These are phyloP conservation scores for Drechslerella coelobrocha DNA, from an alignment of 2,329 filamentous ascomycete species.

Conservation along the genomic window DNA sequence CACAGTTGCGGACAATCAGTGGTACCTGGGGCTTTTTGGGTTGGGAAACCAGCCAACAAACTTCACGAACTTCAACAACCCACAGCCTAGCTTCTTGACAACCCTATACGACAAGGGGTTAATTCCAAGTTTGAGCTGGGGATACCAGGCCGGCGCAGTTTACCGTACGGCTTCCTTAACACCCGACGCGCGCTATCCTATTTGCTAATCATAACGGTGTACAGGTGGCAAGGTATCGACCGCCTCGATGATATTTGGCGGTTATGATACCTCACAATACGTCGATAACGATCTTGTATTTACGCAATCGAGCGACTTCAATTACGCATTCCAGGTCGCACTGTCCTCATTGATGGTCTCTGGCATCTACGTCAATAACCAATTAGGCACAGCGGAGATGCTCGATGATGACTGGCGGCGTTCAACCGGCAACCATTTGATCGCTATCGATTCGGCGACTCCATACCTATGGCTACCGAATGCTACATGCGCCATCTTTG, in stretches of 20 bases:
- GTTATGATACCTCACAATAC: slow-evolving; percentile 35
- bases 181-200: neutral
- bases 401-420: slow-evolving; percentile 21
- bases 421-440: slow-evolving; percentile 3
- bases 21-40: slow-evolving; percentile 41
- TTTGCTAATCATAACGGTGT: neutral
- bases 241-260: slow-evolving; percentile 30
- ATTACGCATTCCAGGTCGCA: slow-evolving; percentile 24
- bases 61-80: slow-evolving; percentile 45
- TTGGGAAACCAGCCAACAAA: slow-evolving; percentile 44
- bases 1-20: slow-evolving; percentile 14
- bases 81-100: slow-evolving; percentile 38
- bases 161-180: slow-evolving; percentile 26
- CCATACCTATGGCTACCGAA: slow-evolving; percentile 44
- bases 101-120: slow-evolving; percentile 30
- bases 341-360: slow-evolving; percentile 32
- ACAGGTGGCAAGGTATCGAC: slow-evolving; percentile 23
- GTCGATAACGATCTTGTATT: slow-evolving; percentile 35
- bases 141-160: slow-evolving; percentile 32
- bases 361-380: slow-evolving; percentile 32
- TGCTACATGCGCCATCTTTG: slow-evolving; percentile 29
- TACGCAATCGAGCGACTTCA: slow-evolving; percentile 30
- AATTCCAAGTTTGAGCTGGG: slow-evolving; percentile 48
- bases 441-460: slow-evolving; percentile 40
- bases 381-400: slow-evolving; percentile 28